Evolutionary conservation across 2,329 filamentous ascomycete species (phyloP), one percentile per base, ranked within the genome.

Genomic region (Colletotrichum ledebouriae): DNA sequence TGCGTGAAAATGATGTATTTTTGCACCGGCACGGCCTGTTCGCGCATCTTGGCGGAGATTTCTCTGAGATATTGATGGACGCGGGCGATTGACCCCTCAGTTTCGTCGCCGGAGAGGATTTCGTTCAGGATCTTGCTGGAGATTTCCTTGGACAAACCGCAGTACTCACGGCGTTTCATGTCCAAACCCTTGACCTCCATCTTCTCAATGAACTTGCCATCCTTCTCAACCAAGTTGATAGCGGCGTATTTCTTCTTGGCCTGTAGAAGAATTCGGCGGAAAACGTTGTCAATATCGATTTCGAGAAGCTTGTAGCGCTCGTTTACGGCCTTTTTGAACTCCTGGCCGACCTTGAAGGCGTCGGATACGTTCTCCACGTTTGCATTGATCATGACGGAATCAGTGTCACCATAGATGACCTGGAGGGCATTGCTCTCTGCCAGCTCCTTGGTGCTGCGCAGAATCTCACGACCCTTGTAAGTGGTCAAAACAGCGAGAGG

Each of bases 241-340:
- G 96, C 96, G 9, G 96, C 96, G 79, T 99, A 99, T 84, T 99
- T 99, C 85, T 99, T 99, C 87, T 99, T 99, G 34, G 96, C 95
- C 76, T 98, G 96, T 13, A 99, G 85, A 44, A 99, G 83, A 63
- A 99, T 92, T 37, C 96, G 91, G 52, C 95, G 89, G 86, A 99
- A 99, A 70, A 98, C 88, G 75, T 98, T 98, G 80, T 99, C 96
- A 72, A 99, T 97, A 76, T 99, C 96, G 72, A 99, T 99, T 78
- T 99, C 97, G 13, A 99, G 86, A 59, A 98, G 87, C 75, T 87
- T 92, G 80, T 99, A 99, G 70, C 92, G 90, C 73, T 97, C 93
- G 76, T 99, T 99, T 81, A 99, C 96, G 25, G 93, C 89, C 74
- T 90, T 91, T 82, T 98, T 98, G 86, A 99, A 98, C 71, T 98